Base-by-base conservation (phyloP, 148 eudicot species). In the Polygonum maritimum region DNA sequence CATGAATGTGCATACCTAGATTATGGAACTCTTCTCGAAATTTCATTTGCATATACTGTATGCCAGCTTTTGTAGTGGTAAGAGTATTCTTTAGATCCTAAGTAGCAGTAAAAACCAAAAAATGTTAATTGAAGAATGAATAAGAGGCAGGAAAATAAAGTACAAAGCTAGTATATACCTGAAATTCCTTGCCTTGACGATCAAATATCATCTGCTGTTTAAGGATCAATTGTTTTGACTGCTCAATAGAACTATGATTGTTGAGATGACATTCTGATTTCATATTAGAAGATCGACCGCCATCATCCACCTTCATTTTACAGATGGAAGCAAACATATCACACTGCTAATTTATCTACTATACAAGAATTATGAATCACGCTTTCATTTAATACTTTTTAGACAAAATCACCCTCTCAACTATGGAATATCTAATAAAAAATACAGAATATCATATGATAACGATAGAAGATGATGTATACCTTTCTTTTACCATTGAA, bases 11-110 rank as follows among this genome's bases (percentile, higher is more conserved):
- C 69, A 87, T 76, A 48, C 98, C 98, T 76, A 94, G 85, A 84
- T 83, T 92, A 41, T 82, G 87, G 60, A 94, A 81, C 71, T 94
- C 98, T 71, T 94, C 98, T 44, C 82, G 90, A 71, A 94, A 85
- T 77, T 90, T 94, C 84, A 79, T 83, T 84, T 94, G 97, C 93
- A 94, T 92, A 79, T 81, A 90, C 83, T 94, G 92, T 92, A 94
- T 83, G 73, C 97, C 96, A 69, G 97, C 87, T 85, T 92, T 94
- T 72, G 98, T 92, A 16, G 92, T 84, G 44, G 80, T 84, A 80
- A 94, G 89, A 76, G 88, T 79, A 78, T 88, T 85, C 78, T 90
- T 94, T 75, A 94, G 83, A 80, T 83, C 92, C 98, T 94, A 60
- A 36, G 11, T 10, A 10, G 26, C 10, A 60, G 36, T 22, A 8